Conservation (phyloP, 2,329 filamentous ascomycete species). For the Plectosphaerella plurivora region DNA sequence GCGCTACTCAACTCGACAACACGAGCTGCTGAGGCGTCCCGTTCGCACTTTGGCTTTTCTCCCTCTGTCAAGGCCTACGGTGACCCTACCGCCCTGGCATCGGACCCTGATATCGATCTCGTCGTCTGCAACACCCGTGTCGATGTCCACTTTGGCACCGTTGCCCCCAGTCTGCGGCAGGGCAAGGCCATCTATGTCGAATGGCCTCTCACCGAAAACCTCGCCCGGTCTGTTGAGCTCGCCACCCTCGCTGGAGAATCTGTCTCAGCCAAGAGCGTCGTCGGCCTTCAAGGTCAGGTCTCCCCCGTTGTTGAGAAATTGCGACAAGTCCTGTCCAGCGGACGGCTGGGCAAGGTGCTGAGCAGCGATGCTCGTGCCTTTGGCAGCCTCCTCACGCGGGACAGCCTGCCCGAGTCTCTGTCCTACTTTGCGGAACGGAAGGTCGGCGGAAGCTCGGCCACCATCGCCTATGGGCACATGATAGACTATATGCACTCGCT, state of each 20-base stretch:
- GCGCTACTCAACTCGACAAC: conserved; percentile 48
- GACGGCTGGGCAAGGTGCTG: conserved; percentile 46
- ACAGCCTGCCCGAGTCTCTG: conserved; percentile 25
- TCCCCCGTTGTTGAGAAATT: conserved; percentile 39
- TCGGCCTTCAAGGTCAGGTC: conserved; percentile 47
- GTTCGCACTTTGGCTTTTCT: conserved; percentile 34
- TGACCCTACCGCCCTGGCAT: conserved; percentile 40
- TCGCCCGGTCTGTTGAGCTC: conserved; percentile 34
- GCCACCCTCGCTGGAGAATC: conserved; percentile 24
- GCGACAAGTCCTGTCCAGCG: conserved; percentile 35
- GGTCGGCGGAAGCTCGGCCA: conserved; percentile 39
- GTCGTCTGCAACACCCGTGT: conserved; percentile 52
- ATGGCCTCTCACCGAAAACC: conserved; percentile 51
- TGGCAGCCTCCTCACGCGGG: conserved; percentile 29
- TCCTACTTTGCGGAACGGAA: conserved; percentile 44
- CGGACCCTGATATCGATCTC: conserved; percentile 46
- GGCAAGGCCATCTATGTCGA: conserved; percentile 53
- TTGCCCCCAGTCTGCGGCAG: conserved; percentile 40
- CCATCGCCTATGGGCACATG: conserved; percentile 34
- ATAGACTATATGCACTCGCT: conserved; percentile 5
- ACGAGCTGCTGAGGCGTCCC: conserved; percentile 37
- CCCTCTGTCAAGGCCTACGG: conserved; percentile 42
- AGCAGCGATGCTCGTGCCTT: conserved; percentile 40
- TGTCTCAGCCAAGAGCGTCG: conserved; percentile 29
- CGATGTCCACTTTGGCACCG: conserved; percentile 43